Percentiles rank a stretch among this genome's conserved stretches.
Conservation (phyloP, 139 green algal species). For the Monoraphidium neglectum region DNA sequence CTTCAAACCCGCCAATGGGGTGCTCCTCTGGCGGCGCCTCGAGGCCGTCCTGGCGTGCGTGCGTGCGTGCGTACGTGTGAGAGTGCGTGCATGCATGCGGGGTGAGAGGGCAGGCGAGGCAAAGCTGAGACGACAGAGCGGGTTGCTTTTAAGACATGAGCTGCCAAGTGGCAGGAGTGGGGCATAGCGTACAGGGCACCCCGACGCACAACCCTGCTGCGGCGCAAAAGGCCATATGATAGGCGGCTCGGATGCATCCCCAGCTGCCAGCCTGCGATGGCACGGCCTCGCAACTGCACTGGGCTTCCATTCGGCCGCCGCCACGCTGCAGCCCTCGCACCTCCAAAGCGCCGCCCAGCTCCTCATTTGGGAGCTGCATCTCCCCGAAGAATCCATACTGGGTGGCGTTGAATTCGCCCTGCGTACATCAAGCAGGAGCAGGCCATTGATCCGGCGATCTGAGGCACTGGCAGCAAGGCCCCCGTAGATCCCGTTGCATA, state of each 20-base stretch:
- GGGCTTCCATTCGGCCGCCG: neutral
- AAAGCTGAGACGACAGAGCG: neutral
- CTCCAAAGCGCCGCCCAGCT: slow-evolving; percentile 59
- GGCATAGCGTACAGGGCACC: neutral
- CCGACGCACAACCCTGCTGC: neutral
- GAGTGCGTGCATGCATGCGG: neutral
- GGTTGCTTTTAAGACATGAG: neutral
- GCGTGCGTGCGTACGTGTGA: neutral
- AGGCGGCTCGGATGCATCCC: no score
- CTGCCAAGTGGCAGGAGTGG: neutral
- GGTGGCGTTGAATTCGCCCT: slow-evolving; percentile 40
- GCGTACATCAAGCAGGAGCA: no score
- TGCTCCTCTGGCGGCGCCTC: slow-evolving; percentile 71
- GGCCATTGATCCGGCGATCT: no score
- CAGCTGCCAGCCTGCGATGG: no score
- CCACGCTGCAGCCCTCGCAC: slow-evolving; percentile 11
- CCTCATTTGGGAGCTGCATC: slow-evolving; percentile 34
- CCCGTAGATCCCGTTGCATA: no score
- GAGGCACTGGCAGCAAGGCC: no score
- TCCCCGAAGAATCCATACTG: slow-evolving; percentile 78
- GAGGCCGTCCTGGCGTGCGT: slow-evolving; percentile 63
- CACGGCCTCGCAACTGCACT: no score
- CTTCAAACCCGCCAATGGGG: slow-evolving; percentile 23
- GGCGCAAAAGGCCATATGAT: no score
- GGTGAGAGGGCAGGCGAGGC: neutral